Evolutionary conservation across 768 basidiomycete genomes (phyloP).

Genomic region (Lepiota brunneoincarnata): DNA sequence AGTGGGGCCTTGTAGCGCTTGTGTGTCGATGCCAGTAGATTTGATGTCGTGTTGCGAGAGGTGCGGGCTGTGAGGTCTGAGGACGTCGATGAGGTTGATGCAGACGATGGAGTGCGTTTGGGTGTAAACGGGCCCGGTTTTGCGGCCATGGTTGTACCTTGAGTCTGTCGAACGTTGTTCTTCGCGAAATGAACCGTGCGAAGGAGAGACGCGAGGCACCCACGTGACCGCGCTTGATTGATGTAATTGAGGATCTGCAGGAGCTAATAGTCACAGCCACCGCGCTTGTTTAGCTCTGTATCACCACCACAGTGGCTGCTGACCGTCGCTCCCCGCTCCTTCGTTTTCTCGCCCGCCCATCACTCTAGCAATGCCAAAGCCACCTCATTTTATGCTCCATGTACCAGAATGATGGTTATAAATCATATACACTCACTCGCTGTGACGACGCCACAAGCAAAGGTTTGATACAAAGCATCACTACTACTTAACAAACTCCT

Average conservation of each 20-base stretch:
- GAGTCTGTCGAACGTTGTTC: not conserved
- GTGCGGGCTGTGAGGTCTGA: slow-evolving; percentile 24
- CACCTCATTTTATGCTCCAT: too few species aligned
- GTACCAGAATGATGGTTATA: too few species aligned
- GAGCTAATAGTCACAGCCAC: too few species aligned
- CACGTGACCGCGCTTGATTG: slow-evolving; percentile 1
- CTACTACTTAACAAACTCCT: not conserved
- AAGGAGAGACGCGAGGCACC: not conserved
- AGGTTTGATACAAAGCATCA: slow-evolving; percentile 19
- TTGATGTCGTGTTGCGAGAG: slow-evolving; percentile 30
- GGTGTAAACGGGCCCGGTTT: slow-evolving; percentile 12
- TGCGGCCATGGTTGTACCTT: slow-evolving; percentile 10
- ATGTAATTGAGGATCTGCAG: too few species aligned
- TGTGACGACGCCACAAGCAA: too few species aligned
- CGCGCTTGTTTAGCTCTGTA: too few species aligned
- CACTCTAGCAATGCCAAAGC: too few species aligned
- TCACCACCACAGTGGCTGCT: too few species aligned
- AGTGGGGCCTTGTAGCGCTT: slow-evolving; percentile 71
- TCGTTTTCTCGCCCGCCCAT: too few species aligned
- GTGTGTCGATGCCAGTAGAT: slow-evolving; percentile 36
- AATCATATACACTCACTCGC: too few species aligned
- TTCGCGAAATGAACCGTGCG: slow-evolving; percentile 5
- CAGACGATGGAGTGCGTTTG: slow-evolving; percentile 8
- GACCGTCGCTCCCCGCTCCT: too few species aligned
- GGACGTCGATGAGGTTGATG: slow-evolving; percentile 22